phyloP scores from a whole-genome alignment of 1,284 basidiomycete species.

The Trametes pubescens region DNA sequence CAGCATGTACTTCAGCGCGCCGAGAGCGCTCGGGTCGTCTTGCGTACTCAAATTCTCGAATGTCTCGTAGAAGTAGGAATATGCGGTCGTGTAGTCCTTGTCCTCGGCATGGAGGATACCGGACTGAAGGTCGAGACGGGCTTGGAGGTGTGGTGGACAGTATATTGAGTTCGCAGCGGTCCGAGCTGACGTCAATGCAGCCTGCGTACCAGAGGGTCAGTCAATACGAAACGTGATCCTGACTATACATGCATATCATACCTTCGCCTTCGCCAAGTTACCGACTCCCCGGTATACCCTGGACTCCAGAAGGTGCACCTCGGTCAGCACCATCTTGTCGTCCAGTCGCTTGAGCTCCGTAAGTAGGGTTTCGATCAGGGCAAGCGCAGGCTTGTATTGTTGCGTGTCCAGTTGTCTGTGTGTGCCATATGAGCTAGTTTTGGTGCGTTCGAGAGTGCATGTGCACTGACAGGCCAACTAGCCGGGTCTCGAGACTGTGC shows the following conservation, averaged over 20 bases:
- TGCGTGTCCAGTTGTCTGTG: constrained; percentile 78
- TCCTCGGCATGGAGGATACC: constrained; percentile 96
- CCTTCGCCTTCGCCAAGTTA: constrained; percentile 96
- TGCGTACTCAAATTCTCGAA: constrained; percentile 83
- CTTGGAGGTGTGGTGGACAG: constrained; percentile 94
- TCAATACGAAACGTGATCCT: background rate
- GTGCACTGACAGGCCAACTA: constrained; percentile 78
- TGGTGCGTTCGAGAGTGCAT: background rate
- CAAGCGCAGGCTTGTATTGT: constrained; percentile 83
- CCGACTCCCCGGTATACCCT: constrained; percentile 90
- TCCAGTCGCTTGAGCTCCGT: constrained; percentile 93
- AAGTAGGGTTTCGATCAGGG: constrained; percentile 86
- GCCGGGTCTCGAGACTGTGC: constrained; percentile 92
- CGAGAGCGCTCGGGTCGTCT: constrained; percentile 82
- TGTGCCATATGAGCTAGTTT: background rate
- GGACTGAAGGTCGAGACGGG: constrained; percentile 91
- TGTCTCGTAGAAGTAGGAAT: constrained; percentile 98
- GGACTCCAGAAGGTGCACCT: constrained; percentile 95
- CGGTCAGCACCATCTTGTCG: constrained; percentile 98
- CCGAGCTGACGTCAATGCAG: constrained; percentile 90
- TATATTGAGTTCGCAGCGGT: constrained; percentile 98
- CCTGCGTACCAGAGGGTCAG: constrained; percentile 52
- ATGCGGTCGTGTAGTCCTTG: constrained; percentile 97
- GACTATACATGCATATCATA: constrained; percentile 41
- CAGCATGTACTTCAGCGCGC: constrained; percentile 96